phyloP scores from a whole-genome alignment of 495 filamentous ascomycete species.

The Durotheca rogersii region DNA sequence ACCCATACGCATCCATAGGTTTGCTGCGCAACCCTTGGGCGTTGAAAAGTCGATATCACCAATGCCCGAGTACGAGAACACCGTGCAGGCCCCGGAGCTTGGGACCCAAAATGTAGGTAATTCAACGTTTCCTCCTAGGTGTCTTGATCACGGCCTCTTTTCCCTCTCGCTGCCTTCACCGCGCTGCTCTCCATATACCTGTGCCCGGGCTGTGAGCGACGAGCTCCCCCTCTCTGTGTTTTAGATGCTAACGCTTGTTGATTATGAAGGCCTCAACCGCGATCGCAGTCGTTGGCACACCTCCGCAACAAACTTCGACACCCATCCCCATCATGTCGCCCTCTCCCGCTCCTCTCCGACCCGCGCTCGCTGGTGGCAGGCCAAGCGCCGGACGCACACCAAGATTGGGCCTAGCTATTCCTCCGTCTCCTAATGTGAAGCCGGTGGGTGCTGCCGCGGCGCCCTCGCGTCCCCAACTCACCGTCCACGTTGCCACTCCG shows the following conservation, averaged over 20 bases:
- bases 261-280: conserved; percentile 34
- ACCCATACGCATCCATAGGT: conserved; percentile 11
- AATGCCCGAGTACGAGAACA: conserved; percentile 38
- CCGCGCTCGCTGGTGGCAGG: conserved; percentile 75
- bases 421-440: conserved; percentile 76
- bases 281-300: conserved; percentile 31
- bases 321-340: conserved; percentile 69
- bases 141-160: background rate
- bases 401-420: conserved; percentile 83
- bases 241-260: conserved; percentile 34
- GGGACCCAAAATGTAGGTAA: conserved; percentile 37
- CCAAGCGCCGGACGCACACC: conserved; percentile 65
- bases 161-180: background rate
- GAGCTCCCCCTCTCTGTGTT: conserved; percentile 18
- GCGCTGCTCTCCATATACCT: background rate
- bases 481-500: conserved; percentile 78
- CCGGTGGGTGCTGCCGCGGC: conserved; percentile 54
- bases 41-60: conserved; percentile 22
- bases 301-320: conserved; percentile 32
- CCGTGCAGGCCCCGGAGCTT: conserved; percentile 33
- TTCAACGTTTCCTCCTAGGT: conserved; percentile 8
- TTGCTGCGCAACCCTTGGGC: conserved; percentile 31
- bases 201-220: background rate
- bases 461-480: conserved; percentile 51
- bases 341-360: conserved; percentile 72